A percentile compares a stretch with the other conserved stretches of the same genome.
phyloP scores from a whole-genome alignment of 495 filamentous ascomycete genomes.

The Aspergillus kassunensis region DNA sequence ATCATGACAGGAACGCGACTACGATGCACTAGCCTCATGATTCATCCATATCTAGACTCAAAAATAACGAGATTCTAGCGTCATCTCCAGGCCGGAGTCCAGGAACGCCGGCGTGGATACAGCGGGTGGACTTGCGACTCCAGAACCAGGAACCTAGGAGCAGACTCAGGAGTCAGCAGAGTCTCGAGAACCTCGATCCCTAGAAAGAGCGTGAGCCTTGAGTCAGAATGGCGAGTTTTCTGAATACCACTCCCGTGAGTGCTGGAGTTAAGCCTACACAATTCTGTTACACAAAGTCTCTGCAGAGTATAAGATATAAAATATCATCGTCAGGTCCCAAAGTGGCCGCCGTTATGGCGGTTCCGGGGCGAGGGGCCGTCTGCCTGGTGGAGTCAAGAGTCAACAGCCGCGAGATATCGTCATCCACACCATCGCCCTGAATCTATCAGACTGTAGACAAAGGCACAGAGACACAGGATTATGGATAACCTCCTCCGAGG shows the following conservation, averaged over 20 bases:
- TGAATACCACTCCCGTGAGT: background rate
- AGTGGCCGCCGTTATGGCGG: background rate
- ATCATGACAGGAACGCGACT: background rate
- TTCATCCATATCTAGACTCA: too few relatives aligned
- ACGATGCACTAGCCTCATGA: background rate
- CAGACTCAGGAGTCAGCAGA: too few relatives aligned
- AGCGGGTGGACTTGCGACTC: background rate
- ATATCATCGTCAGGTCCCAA: background rate
- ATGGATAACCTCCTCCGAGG: background rate
- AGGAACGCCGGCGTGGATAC: background rate
- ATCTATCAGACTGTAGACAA: too few relatives aligned
- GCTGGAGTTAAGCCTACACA: background rate
- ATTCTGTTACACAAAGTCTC: background rate
- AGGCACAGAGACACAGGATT: background rate
- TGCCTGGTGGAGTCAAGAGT: background rate
- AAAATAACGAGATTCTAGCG: background rate
- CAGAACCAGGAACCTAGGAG: too few relatives aligned
- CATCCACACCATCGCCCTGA: background rate
- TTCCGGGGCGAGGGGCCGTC: background rate
- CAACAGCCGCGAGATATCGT: background rate
- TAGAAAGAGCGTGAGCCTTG: too few relatives aligned
- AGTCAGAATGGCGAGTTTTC: constrained; percentile 11
- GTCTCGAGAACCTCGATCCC: too few relatives aligned
- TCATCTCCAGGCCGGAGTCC: background rate
- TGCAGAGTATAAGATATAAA: constrained; percentile 1